Evolutionary conservation across 495 filamentous ascomycete species (phyloP).

Genomic region (Penicillium soppii): DNA sequence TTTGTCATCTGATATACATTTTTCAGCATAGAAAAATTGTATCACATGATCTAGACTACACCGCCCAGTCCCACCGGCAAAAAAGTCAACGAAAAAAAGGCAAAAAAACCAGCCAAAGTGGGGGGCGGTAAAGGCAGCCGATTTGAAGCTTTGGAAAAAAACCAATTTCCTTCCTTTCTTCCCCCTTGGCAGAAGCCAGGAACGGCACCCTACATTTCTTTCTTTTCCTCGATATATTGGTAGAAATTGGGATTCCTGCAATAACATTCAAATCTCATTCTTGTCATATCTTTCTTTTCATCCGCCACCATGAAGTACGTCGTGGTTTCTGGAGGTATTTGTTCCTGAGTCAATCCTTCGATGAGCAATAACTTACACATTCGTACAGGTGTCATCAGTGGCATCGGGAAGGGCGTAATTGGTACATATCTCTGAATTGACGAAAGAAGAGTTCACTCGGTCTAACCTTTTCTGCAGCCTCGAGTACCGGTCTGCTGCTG

Average conservation of each 20-base stretch:
- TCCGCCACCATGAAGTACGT: constrained; percentile 26
- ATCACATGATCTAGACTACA: constrained; percentile 4
- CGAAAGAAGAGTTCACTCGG: not conserved
- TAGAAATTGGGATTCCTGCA: not conserved
- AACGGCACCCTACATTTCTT: constrained; percentile 23
- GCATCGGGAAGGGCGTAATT: constrained; percentile 82
- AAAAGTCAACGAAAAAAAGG: constrained; percentile 2
- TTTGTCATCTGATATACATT: not conserved
- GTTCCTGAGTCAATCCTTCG: not conserved
- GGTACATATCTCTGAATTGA: constrained; percentile 19
- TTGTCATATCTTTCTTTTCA: not conserved
- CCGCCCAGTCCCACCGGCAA: constrained; percentile 15
- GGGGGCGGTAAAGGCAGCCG: constrained; percentile 19
- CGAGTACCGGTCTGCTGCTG: constrained; percentile 64
- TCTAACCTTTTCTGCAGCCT: constrained; percentile 38
- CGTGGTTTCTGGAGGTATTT: constrained; percentile 27
- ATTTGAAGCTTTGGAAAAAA: constrained; percentile 8
- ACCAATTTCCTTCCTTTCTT: constrained; percentile 12
- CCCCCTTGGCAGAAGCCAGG: constrained; percentile 21
- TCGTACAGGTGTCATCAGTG: constrained; percentile 66
- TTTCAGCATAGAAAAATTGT: too few relatives aligned
- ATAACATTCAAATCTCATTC: constrained; percentile 1
- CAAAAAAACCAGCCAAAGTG: constrained; percentile 11
- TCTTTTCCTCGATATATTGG: constrained; percentile 3
- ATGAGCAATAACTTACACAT: constrained; percentile 4